These are phyloP conservation scores for Fistulinella staudtii DNA, from an alignment of 1,284 basidiomycete genomes.

Conservation along the genomic window DNA sequence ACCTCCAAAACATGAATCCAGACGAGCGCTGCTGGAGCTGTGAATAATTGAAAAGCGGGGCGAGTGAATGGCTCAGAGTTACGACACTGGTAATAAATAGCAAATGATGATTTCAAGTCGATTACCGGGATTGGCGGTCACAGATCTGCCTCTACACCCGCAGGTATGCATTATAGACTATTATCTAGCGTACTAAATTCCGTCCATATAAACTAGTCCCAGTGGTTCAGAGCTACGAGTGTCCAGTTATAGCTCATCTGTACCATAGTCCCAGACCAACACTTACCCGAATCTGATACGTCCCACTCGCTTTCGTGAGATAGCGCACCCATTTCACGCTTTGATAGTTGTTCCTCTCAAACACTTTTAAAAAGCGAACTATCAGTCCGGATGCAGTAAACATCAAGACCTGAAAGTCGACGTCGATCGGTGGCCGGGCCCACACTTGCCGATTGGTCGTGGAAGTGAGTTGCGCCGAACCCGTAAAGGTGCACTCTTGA, in stretches of 20 bases:
- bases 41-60: conserved; percentile 7
- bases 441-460: conserved; percentile 92
- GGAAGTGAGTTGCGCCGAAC: conserved; percentile 78
- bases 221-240: conserved; percentile 22
- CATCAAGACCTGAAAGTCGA: conserved; percentile 99
- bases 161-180: conserved; percentile 26
- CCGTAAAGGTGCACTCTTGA: conserved; percentile 85
- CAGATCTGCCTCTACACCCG: conserved; percentile 9
- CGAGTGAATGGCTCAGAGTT: conserved; percentile 17
- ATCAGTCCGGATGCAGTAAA: conserved; percentile 95
- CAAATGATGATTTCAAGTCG: conserved; percentile 8
- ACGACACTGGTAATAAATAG: conserved; percentile 12
- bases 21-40: conserved; percentile 18
- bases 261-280: background rate
- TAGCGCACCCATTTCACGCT: conserved; percentile 93
- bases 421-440: conserved; percentile 95
- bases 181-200: conserved; percentile 25
- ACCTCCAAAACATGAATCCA: conserved; percentile 44
- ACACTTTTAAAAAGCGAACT: conserved; percentile 97
- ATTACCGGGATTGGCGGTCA: conserved; percentile 24
- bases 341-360: conserved; percentile 92
- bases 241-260: background rate
- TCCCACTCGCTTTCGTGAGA: conserved; percentile 82
- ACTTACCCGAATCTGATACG: conserved; percentile 82
- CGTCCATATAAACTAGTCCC: conserved; percentile 15